A percentile compares a stretch with the other conserved stretches of the same genome.
Evolutionary conservation across 176 grass and related monocot species (phyloP).

Genomic region (maize (Zea mays)): Zm-B73-REFERENCE-NAM-5.0 NC_050096.1:286295501-286296000

Average conservation of each 20-base stretch:
- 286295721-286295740: constrained; percentile 33
- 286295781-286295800: constrained; percentile 54
- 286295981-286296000: no score
- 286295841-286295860: constrained; percentile 18
- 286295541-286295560: no score
- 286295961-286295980: constrained; percentile 11
- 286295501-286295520: no score
- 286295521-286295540: no score
- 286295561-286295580: no score
- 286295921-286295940: constrained; percentile 10
- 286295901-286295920: constrained; percentile 23
- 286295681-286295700: constrained; percentile 32
- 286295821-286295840: background rate
- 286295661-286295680: constrained; percentile 2
- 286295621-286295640: no score
- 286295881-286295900: constrained; percentile 40
- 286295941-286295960: background rate
- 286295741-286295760: constrained; percentile 54
- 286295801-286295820: constrained; percentile 45
- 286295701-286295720: background rate
- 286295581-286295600: no score
- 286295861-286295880: background rate
- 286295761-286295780: constrained; percentile 41
- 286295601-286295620: no score
- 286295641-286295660: no score